Evolutionary conservation across 2,329 filamentous ascomycete genomes (phyloP).

Genomic region (Pestalotiopsis sp.): DNA sequence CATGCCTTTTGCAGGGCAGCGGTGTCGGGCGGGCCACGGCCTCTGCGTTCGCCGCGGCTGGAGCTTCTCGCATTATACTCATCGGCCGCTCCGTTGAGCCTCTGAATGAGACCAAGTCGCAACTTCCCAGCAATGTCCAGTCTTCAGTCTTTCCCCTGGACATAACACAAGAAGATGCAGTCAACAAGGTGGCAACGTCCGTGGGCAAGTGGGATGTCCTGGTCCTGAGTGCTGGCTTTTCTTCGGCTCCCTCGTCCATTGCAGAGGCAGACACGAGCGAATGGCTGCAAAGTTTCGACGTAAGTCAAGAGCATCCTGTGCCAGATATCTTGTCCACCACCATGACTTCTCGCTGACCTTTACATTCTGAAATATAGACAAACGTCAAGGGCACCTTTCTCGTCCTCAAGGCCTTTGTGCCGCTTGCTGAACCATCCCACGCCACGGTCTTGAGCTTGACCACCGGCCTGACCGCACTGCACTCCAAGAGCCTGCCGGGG

Average conservation of each 20-base stretch:
- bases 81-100: neutral
- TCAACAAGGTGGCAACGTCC: neutral
- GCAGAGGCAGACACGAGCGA: constrained; percentile 15
- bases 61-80: neutral
- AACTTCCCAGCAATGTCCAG: neutral
- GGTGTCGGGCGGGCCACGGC: neutral
- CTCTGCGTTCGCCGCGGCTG: neutral
- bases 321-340: neutral
- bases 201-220: neutral
- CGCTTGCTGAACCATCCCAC: constrained; percentile 13
- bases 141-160: neutral
- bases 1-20: neutral
- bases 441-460: constrained; percentile 16
- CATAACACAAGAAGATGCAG: neutral
- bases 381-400: constrained; percentile 17
- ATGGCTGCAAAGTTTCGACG: constrained; percentile 26
- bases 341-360: neutral
- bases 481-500: constrained; percentile 14
- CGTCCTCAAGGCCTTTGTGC: constrained; percentile 12
- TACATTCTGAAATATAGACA: constrained; percentile 7
- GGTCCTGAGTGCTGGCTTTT: neutral
- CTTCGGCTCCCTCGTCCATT: neutral
- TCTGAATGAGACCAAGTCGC: neutral
- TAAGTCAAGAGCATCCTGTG: neutral
- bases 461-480: neutral